These are phyloP conservation scores for Podaxis sp. DNA, from an alignment of 768 basidiomycete genomes.

Conservation along the genomic window DNA sequence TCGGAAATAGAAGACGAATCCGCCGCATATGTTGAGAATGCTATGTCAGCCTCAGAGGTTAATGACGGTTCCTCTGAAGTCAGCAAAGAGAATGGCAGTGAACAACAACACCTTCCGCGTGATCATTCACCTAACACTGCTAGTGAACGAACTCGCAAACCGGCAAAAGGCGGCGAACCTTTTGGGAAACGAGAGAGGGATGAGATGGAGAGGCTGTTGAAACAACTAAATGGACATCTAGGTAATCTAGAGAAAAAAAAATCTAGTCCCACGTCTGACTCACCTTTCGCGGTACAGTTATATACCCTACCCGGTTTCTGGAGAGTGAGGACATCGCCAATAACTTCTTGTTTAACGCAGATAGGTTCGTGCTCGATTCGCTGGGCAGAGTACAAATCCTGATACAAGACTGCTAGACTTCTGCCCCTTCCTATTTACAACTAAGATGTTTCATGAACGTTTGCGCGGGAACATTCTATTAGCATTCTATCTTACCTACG, in stretches of 20 bases:
- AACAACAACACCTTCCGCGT: constrained; percentile 19
- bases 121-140: constrained; percentile 23
- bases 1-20: constrained; percentile 54
- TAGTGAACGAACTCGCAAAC: constrained; percentile 29
- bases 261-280: constrained; percentile 1
- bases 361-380: constrained; percentile 47
- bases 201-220: constrained; percentile 84
- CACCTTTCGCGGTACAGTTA: constrained; percentile 44
- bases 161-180: constrained; percentile 55
- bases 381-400: background rate
- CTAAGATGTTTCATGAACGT: constrained; percentile 26
- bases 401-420: constrained; percentile 37
- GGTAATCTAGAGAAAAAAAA: constrained; percentile 48
- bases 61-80: constrained; percentile 27
- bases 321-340: constrained; percentile 92
- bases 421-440: constrained; percentile 76
- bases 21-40: constrained; percentile 27
- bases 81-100: constrained; percentile 29
- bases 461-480: background rate
- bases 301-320: constrained; percentile 83
- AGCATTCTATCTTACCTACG: background rate
- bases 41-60: constrained; percentile 20
- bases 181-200: constrained; percentile 83
- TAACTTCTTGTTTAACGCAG: constrained; percentile 92
- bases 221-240: constrained; percentile 79